phyloP scores from a whole-genome alignment of 306 rosid genomes.

The Pachyrhizus erosus region DNA sequence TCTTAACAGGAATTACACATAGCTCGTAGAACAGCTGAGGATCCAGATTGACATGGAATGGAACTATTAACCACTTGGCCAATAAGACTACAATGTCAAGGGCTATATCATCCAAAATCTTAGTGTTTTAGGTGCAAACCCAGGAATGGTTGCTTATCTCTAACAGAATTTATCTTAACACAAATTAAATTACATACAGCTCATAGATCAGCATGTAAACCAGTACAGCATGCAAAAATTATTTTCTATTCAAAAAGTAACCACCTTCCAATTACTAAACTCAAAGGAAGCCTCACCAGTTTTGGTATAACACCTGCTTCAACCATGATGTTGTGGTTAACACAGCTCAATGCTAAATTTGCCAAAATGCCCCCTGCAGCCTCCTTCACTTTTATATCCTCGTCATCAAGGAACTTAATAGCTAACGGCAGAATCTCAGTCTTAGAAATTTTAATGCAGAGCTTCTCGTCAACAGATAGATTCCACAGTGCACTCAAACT shows the following conservation, averaged over 20 bases:
- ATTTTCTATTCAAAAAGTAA: conserved; percentile 19
- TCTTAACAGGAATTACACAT: conserved; percentile 11
- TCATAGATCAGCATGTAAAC: conserved; percentile 22
- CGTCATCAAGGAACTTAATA: conserved; percentile 73
- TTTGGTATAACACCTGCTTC: conserved; percentile 87
- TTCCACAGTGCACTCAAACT: conserved; percentile 79
- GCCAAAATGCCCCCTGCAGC: conserved; percentile 88
- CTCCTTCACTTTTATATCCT: conserved; percentile 76
- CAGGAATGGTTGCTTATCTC: not conserved
- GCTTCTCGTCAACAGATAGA: conserved; percentile 85
- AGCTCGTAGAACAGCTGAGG: conserved; percentile 9
- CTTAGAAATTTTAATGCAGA: conserved; percentile 61
- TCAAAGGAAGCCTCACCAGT: conserved; percentile 65
- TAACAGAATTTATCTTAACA: conserved; percentile 22
- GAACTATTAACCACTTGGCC: conserved; percentile 1
- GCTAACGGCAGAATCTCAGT: conserved; percentile 63
- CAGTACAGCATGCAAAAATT: conserved; percentile 24
- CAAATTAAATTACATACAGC: conserved; percentile 27
- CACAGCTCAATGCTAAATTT: conserved; percentile 71
- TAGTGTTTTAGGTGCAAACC: not conserved
- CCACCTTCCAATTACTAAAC: conserved; percentile 22
- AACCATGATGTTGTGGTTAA: conserved; percentile 71
- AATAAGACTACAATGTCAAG: not conserved
- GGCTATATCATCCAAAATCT: conserved; percentile 25
- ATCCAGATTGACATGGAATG: not conserved